Evolutionary conservation across 257 asterid species (phyloP).

Genomic region (Primulina eburnea): DNA sequence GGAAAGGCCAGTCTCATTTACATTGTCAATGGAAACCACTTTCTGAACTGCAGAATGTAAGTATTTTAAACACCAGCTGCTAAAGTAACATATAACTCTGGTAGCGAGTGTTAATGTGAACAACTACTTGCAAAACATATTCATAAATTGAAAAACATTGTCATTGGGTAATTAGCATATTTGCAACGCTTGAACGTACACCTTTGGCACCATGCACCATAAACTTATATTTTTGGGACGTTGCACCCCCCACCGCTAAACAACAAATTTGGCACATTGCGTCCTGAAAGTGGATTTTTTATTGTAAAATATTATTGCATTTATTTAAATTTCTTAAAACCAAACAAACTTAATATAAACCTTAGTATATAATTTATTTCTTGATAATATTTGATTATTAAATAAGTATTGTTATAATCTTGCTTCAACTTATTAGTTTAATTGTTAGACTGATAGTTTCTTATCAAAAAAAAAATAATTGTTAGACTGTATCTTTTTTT

Average conservation of each 20-base stretch:
- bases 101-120: neutral
- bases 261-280: too few relatives aligned
- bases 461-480: too few relatives aligned
- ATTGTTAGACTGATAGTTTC: too few relatives aligned
- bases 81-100: slow-evolving; percentile 6
- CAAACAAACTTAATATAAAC: neutral
- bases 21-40: slow-evolving; percentile 96
- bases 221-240: neutral
- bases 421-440: neutral
- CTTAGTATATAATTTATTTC: neutral
- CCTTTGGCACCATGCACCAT: neutral
- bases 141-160: slow-evolving; percentile 2
- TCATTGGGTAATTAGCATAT: neutral
- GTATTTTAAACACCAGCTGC: slow-evolving; percentile 31
- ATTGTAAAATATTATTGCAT: neutral
- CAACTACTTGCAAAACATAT: slow-evolving; percentile 17
- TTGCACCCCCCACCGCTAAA: neutral
- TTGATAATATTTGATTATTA: neutral
- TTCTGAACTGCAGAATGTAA: slow-evolving; percentile 88
- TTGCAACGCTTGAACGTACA: neutral
- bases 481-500: too few relatives aligned
- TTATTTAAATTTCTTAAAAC: neutral
- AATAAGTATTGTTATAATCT: too few relatives aligned
- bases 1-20: slow-evolving; percentile 99
- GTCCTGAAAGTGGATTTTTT: neutral